These are phyloP conservation scores for Alternaria angustiovoidea DNA, from an alignment of 2,329 filamentous ascomycete species.

Conservation along the genomic window DNA sequence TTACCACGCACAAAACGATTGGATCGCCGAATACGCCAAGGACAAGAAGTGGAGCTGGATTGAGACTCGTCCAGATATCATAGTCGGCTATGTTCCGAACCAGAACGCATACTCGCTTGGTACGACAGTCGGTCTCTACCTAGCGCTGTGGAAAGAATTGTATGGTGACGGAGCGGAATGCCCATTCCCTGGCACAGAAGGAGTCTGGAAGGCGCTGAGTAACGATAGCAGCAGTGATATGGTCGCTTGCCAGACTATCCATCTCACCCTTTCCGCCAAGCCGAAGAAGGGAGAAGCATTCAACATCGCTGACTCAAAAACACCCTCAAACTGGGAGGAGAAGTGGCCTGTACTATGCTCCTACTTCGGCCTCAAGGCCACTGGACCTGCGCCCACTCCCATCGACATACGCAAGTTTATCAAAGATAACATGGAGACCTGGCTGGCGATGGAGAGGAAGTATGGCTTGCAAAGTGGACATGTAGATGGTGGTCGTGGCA, in stretches of 20 bases:
- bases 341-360: slow-evolving; percentile 58
- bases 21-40: slow-evolving; percentile 43
- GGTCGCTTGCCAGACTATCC: slow-evolving; percentile 54
- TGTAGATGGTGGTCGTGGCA: slow-evolving; percentile 48
- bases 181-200: slow-evolving; percentile 51
- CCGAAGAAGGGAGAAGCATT: slow-evolving; percentile 48
- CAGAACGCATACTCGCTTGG: slow-evolving; percentile 51
- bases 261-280: slow-evolving; percentile 51
- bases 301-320: slow-evolving; percentile 54
- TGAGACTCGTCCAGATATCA: slow-evolving; percentile 53
- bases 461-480: slow-evolving; percentile 49
- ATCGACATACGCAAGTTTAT: slow-evolving; percentile 41
- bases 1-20: slow-evolving; percentile 54
- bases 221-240: slow-evolving; percentile 52
- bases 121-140: slow-evolving; percentile 49
- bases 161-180: slow-evolving; percentile 49
- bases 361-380: slow-evolving; percentile 56
- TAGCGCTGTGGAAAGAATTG: slow-evolving; percentile 49
- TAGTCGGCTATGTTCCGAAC: slow-evolving; percentile 55
- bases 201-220: slow-evolving; percentile 48
- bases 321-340: slow-evolving; percentile 49
- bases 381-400: slow-evolving; percentile 26
- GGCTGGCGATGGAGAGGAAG: slow-evolving; percentile 33
- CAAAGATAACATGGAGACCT: slow-evolving; percentile 35
- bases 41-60: slow-evolving; percentile 52